Base-by-base conservation (phyloP, 2,329 filamentous ascomycete genomes). In the Fonsecaea multimorphosa region DNA sequence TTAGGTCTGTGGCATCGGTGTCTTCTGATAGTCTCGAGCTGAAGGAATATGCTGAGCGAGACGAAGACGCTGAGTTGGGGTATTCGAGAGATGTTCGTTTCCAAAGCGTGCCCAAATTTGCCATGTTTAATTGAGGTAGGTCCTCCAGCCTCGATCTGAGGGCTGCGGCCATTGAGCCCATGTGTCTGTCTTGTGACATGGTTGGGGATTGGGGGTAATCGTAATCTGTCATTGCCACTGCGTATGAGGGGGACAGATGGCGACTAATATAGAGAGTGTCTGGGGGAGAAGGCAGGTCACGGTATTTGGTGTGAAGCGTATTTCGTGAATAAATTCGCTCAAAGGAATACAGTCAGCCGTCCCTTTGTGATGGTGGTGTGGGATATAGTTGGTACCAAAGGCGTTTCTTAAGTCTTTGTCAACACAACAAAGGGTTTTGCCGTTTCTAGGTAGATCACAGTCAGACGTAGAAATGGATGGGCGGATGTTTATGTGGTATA, bases 1-100 rank as follows among this genome's bases (percentile, higher is more conserved):
- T 72, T 19, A 71, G 57, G 52, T 69, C 71, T 62, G 71, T 72
- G 22, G 57, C 71, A 44, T 71, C 71, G 58, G 71, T 72, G 46
- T 68, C 67, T 46, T 71, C 68, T 58, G 70, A 71, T n/a, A 66
- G 64, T 54, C 62, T 56, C 5, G 67, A 69, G 22, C 58, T 58
- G 56, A 69, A 71, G 32, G 71, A 72, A 57, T 67, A 58, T 44
- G 67, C 67, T 38, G 71, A 72, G 16, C 62, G 54, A 27, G 69
- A 71, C 58, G 71, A 72, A 9, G 62, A 59, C 29, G 70, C 71
- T 16, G 71, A 71, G 46, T 62, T 62, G 40, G 58, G 58, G 8
- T 65, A 24, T 46, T 71, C 69, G 22, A 61, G 52, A 19, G 67
- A 71, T 1, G 36, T 27, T 24, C 67, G 55, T 58, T 67, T 64